These are phyloP conservation scores for Pelargonium cotyledonis DNA, from an alignment of 441 rosid species.

Conservation along the genomic window DNA sequence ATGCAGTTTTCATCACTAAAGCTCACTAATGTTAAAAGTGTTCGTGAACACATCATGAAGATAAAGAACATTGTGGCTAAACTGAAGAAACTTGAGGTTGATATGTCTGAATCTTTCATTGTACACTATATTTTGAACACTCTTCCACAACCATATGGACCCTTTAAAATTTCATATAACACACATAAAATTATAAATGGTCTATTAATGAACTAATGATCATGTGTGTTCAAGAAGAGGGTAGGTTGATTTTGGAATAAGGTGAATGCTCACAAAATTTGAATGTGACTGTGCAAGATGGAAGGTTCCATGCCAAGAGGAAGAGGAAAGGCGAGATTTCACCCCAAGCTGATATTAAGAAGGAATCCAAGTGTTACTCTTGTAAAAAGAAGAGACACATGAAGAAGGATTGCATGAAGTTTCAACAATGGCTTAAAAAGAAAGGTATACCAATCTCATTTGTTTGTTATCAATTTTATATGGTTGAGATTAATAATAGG, in stretches of 20 bases:
- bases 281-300: no score
- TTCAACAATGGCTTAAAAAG: neutral
- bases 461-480: neutral
- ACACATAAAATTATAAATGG: neutral
- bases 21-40: no score
- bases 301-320: no score
- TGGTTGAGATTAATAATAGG: neutral
- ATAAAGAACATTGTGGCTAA: no score
- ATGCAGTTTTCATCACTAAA: no score
- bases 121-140: neutral
- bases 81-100: no score
- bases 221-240: slow-evolving; percentile 9
- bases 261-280: neutral
- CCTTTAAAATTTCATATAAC: slow-evolving; percentile 9
- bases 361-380: neutral
- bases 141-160: neutral
- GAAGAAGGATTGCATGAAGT: neutral
- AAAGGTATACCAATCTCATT: slow-evolving; percentile 17
- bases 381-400: neutral
- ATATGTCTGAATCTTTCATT: no score
- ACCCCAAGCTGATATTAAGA: neutral
- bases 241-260: neutral
- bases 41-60: no score
- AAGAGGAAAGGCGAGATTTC: no score
- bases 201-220: neutral